These are phyloP conservation scores for Backusella tarrabulga DNA, from an alignment of 192 early-diverging fungal genomes.

Conservation along the genomic window DNA sequence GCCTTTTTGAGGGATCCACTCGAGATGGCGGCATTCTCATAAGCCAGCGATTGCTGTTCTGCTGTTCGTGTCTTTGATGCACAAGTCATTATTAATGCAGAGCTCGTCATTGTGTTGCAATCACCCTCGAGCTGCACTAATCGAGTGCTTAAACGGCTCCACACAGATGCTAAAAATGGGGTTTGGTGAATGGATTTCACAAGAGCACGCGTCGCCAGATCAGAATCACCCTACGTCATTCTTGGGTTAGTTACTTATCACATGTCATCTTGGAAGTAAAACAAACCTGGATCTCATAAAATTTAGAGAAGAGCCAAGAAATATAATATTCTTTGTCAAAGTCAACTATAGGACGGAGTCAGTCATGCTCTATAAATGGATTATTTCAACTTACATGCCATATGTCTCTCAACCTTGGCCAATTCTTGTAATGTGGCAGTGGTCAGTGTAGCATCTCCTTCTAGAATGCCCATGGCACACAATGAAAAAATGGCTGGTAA, in stretches of 20 bases:
- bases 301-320: constrained; percentile 25
- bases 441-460: constrained; percentile 60
- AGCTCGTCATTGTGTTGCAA: constrained; percentile 31
- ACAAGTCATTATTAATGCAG: constrained; percentile 29
- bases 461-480: constrained; percentile 66
- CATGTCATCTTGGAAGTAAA: background rate
- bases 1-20: constrained; percentile 9
- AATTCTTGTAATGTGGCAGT: constrained; percentile 65
- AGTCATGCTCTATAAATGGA: background rate
- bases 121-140: constrained; percentile 5
- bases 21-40: constrained; percentile 34
- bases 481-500: constrained; percentile 66
- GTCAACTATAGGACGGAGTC: constrained; percentile 3
- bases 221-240: constrained; percentile 19
- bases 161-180: constrained; percentile 38
- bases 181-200: constrained; percentile 43
- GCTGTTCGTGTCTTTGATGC: constrained; percentile 26
- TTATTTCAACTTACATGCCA: constrained; percentile 29
- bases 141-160: constrained; percentile 41
- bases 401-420: constrained; percentile 50
- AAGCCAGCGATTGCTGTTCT: constrained; percentile 30
- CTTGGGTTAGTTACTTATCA: background rate
- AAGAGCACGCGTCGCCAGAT: constrained; percentile 32
- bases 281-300: constrained; percentile 24
- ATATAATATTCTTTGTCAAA: constrained; percentile 28